phyloP scores from a whole-genome alignment of 2,329 filamentous ascomycete genomes.

The Meredithiella fracta region DNA sequence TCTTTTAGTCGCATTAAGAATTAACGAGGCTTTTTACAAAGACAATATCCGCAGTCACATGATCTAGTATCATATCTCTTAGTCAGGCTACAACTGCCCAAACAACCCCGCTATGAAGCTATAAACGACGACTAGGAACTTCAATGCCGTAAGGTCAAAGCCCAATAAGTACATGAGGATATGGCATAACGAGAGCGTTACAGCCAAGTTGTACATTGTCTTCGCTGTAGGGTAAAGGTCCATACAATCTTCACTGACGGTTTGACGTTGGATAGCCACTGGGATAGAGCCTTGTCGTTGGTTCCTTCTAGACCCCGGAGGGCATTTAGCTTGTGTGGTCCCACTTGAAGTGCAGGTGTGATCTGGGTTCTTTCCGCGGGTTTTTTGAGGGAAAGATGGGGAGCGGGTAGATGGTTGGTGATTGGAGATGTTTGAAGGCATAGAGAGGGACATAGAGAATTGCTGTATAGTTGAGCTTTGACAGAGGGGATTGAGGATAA shows the following conservation, averaged over 20 bases:
- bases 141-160: no score
- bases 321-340: background rate
- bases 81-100: background rate
- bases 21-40: background rate
- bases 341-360: background rate
- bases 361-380: constrained; percentile 4
- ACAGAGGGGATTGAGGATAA: background rate
- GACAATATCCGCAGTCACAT: background rate
- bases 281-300: background rate
- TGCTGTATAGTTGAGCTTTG: background rate
- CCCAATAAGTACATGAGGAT: no score
- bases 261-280: background rate
- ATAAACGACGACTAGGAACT: background rate
- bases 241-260: background rate
- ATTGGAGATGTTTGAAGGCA: background rate
- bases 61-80: background rate
- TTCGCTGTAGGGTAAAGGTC: no score
- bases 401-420: background rate
- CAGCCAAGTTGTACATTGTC: no score
- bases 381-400: background rate
- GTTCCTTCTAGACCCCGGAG: background rate
- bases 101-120: background rate
- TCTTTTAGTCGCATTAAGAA: background rate
- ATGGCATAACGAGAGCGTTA: no score
- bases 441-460: background rate